These are phyloP conservation scores for Globisporangium cederbergense DNA, from an alignment of 352 stramenopile genomes.

Conservation along the genomic window DNA sequence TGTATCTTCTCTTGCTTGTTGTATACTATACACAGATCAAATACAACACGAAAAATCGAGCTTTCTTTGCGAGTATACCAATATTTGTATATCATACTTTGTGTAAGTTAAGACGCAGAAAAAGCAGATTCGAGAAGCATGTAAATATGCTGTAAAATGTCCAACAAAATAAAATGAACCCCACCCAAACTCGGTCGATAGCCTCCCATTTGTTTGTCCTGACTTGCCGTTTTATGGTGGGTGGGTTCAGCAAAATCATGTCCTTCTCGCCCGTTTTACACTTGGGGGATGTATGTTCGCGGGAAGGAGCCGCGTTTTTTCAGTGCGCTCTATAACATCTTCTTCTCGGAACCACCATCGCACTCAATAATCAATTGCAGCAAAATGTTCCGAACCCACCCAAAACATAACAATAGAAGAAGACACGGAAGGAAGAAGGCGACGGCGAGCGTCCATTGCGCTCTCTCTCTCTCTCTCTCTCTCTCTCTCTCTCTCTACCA, in stretches of 20 bases:
- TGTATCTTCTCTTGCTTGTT: too few relatives aligned
- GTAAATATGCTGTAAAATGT: too few relatives aligned
- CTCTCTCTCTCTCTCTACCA: background rate
- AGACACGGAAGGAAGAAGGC: background rate
- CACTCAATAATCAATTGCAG: too few relatives aligned
- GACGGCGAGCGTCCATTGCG: background rate
- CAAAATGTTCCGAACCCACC: background rate
- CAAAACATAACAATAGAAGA: background rate
- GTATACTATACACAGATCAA: too few relatives aligned
- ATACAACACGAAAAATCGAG: too few relatives aligned
- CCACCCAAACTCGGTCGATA: too few relatives aligned
- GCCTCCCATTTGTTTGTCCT: background rate
- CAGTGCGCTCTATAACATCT: conserved; percentile 10
- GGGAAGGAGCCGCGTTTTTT: too few relatives aligned
- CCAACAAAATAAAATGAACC: too few relatives aligned
- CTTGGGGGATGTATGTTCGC: background rate
- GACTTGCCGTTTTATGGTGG: background rate
- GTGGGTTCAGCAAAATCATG: conserved; percentile 1
- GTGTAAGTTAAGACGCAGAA: too few relatives aligned
- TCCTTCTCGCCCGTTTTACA: background rate
- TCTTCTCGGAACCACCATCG: background rate
- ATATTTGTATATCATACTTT: too few relatives aligned
- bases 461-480: background rate
- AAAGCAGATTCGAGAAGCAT: too few relatives aligned
- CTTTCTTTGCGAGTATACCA: too few relatives aligned